Evolutionary conservation across 352 stramenopile species (phyloP), one percentile per base, ranked within the genome.

Genomic region (Halophytophthora polymorphica): DNA sequence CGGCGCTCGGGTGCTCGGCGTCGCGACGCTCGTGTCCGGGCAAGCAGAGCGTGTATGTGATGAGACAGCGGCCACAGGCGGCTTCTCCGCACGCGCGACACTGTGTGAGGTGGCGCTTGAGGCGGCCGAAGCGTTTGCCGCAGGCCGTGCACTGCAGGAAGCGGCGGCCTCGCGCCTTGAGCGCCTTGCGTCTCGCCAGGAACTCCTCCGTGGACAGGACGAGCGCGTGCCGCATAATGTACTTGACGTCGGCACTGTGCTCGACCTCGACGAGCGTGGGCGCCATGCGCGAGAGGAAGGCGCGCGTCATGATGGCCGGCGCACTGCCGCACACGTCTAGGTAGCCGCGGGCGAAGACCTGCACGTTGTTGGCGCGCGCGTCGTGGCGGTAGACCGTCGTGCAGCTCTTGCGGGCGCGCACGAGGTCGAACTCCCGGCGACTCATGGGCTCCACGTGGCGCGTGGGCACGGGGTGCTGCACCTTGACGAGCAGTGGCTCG

Each of bases 11-110:
- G 50, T 82, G 75, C 28, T 86, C 72, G 11, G 69, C 67, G 37
- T 57, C 66, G n/a, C 75, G 75, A 40, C 66, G 64, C 37, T 86
- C 75, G 51, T 86, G 75, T 18, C 55, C 56, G 15, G 75, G 75
- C 13, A 84, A 60, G 41, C 72, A 86, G 34, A 87, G 46, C 38
- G 71, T 81, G 66, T 83, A 77, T 33, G 65, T 64, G 56, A 84
- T 71, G 17, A 84, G 52, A 45, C 70, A 83, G 15, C 60, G 71
- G 19, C 69, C 63, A 48, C 76, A 86, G 28, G 77, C 72, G 25
- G 64, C 55, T 57, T 84, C 66, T 17, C 72, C 72, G 40, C 76
- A 86, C 13, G 69, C 68, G 12, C 76, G 71, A 35, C 76, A 86
- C 45, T 72, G 71, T 6, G 62, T 72, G 45, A 75, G 53, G 19